Evolutionary conservation across 768 basidiomycete species (phyloP).

Genomic region (Rhodotorula taiwanensis): DNA sequence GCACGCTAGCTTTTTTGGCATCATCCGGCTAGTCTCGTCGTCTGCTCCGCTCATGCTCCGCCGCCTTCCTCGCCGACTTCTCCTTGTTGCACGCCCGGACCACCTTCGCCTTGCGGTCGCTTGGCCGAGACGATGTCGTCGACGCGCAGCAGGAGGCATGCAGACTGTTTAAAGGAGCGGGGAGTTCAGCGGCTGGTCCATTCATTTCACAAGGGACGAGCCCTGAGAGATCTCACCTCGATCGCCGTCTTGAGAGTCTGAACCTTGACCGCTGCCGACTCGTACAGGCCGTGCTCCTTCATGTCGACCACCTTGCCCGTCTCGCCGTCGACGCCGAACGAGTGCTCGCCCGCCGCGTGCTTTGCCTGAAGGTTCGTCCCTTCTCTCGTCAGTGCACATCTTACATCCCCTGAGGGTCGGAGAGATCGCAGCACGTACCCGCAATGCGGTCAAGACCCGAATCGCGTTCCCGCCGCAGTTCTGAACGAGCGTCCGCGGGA

Average conservation of each 20-base stretch:
- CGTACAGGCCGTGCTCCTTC: constrained; percentile 87
- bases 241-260: constrained; percentile 96
- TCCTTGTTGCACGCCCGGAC: constrained; percentile 16
- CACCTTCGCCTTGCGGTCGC: constrained; percentile 33
- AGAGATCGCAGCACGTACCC: constrained; percentile 53
- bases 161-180: constrained; percentile 21
- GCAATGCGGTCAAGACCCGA: constrained; percentile 80
- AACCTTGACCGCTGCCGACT: constrained; percentile 95
- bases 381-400: background rate
- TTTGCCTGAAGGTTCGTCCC: constrained; percentile 61
- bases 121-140: constrained; percentile 39
- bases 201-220: too few species aligned
- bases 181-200: background rate
- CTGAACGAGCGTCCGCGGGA: constrained; percentile 87
- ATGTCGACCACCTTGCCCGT: constrained; percentile 94
- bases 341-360: constrained; percentile 80
- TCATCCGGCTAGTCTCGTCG: too few species aligned
- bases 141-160: constrained; percentile 35
- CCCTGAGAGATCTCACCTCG: constrained; percentile 51
- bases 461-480: constrained; percentile 95
- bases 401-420: background rate
- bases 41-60: background rate
- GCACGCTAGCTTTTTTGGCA: too few species aligned
- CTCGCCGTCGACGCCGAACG: constrained; percentile 93
- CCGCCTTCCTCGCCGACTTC: background rate